Base-by-base conservation (phyloP, 768 basidiomycete species). In the Leccinum incarnatum region DNA sequence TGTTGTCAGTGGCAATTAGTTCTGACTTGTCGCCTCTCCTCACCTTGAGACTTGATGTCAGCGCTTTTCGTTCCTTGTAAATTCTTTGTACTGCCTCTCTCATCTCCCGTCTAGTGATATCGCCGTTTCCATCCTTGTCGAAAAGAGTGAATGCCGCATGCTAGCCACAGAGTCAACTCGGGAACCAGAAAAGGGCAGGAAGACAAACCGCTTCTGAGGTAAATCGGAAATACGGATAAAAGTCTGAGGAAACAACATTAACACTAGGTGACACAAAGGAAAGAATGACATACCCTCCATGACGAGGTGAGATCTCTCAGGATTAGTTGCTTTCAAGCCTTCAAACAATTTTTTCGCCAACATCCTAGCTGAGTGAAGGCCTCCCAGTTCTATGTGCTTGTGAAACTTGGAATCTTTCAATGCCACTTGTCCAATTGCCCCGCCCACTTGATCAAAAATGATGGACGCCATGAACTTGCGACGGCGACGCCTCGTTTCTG, bases 91-190 rank as follows among this genome's bases (percentile, higher is more conserved):
- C 90, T 2, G 87, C 88, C 66, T 89, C 88, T 34, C 91, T 81
- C 89, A 92, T 93, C 72, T 93, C 91, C 19, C 75, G 78, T 68
- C 85, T 91, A 2, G 78, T 80, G 50, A 92, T 87, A 63, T 92
- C 90, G 10, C 89, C 91, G 65, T 93, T 93, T n/a, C 80, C 85
- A 68, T 91, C 90, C 68, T 86, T 88, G 68, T 92, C 90, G 60
- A 91, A 91, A 6, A 90, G 61, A 12, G 76, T 74, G 62, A 91
- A 92, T 10, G 87, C 87, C 27, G 81, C 82, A 57, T 87, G 82
- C 84, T 89, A 66, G 8, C 51, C 23, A 55, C 54, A 32, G 14
- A 23, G n/a, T 65, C n/a, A 56, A 50, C 32, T 34, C 51, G 21
- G 19, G 30, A 10, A 32, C 21, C 15, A 9, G 4, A 6, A 11